These are phyloP conservation scores for Fusarium sp. DNA, from an alignment of 2,329 filamentous ascomycete species.

Conservation along the genomic window DNA sequence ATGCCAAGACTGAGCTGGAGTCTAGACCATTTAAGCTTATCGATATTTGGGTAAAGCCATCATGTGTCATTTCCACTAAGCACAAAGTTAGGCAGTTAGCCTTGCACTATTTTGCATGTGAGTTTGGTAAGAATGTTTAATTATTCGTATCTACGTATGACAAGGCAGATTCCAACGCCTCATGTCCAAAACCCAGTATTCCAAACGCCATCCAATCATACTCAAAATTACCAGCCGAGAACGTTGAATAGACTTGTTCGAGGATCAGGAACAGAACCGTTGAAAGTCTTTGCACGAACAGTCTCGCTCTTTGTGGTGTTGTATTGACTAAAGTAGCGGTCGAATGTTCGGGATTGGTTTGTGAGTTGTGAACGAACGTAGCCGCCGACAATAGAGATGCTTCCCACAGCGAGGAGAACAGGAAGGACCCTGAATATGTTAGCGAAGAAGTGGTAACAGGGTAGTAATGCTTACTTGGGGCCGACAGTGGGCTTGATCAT, in stretches of 20 bases:
- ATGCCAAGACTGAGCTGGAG: conserved; percentile 24
- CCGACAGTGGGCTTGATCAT: conserved; percentile 31
- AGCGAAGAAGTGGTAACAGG: background rate
- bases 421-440: conserved; percentile 27
- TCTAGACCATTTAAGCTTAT: conserved; percentile 30
- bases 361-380: conserved; percentile 33
- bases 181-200: background rate
- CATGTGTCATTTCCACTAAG: conserved; percentile 12
- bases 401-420: conserved; percentile 36
- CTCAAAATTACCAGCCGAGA: conserved; percentile 32
- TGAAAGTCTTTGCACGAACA: conserved; percentile 30
- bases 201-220: background rate
- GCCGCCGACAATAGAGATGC: conserved; percentile 27
- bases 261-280: conserved; percentile 36
- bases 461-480: conserved; percentile 25
- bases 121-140: background rate
- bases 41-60: background rate
- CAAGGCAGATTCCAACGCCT: conserved; percentile 15
- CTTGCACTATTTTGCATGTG: background rate
- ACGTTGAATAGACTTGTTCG: conserved; percentile 40
- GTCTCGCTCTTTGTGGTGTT: conserved; percentile 37
- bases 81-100: background rate
- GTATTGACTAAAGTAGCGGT: conserved; percentile 39
- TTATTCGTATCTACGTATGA: background rate
- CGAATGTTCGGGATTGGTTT: conserved; percentile 33